Conservation (phyloP, 768 basidiomycete species). For the Kwoniella bestiolae region DNA sequence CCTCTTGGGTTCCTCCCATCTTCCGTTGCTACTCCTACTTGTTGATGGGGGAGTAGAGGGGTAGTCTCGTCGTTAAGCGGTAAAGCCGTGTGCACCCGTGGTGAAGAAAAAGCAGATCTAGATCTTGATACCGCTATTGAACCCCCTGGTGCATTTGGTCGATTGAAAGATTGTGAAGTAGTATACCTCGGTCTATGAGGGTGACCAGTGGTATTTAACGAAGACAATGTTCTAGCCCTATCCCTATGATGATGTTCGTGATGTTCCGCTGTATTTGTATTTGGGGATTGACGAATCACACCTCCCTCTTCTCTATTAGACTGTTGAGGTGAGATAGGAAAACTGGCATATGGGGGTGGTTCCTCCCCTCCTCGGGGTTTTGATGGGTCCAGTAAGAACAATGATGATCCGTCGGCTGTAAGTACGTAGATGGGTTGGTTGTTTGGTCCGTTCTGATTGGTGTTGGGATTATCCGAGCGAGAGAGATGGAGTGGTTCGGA, state of each 20-base stretch:
- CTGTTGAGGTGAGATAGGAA: neutral
- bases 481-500: conserved; percentile 18
- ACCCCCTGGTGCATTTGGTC: neutral
- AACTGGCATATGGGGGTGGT: conserved; percentile 50
- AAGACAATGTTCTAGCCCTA: conserved; percentile 35
- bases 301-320: neutral
- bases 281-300: neutral
- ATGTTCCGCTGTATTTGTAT: neutral
- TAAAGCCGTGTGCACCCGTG: neutral
- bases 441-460: neutral
- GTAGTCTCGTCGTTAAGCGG: conserved; percentile 30
- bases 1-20: conserved; percentile 32
- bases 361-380: conserved; percentile 38
- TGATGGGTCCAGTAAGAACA: conserved; percentile 49
- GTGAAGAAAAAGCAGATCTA: conserved; percentile 20
- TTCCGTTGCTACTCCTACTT: no score
- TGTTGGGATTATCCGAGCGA: neutral
- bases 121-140: neutral
- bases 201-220: conserved; percentile 7
- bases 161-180: conserved; percentile 5
- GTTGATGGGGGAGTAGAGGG: conserved; percentile 24
- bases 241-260: conserved; percentile 15
- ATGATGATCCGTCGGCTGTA: conserved; percentile 51
- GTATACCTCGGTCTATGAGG: conserved; percentile 13
- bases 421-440: conserved; percentile 50